Evolutionary conservation across 225 moss, liverwort and hornwort genomes (phyloP).

Genomic region (Marchantia paleacea): DNA sequence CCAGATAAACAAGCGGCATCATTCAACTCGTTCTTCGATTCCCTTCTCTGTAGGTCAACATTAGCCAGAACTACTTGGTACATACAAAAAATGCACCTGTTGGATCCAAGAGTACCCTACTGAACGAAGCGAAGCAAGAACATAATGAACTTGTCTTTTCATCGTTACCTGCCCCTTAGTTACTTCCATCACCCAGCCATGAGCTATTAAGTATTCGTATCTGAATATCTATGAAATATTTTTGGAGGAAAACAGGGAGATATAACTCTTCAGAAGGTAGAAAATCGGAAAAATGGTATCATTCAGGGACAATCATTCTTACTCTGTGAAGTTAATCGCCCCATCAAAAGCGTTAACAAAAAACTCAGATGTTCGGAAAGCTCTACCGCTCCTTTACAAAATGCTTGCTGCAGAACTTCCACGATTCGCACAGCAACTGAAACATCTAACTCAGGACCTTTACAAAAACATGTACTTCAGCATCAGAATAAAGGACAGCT

Average conservation of each 20-base stretch:
- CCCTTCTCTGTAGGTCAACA: not conserved
- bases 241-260: too few relatives aligned
- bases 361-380: constrained; percentile 81
- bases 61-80: not conserved
- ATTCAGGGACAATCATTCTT: not conserved
- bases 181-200: not conserved
- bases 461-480: not conserved
- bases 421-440: constrained; percentile 60
- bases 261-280: too few relatives aligned
- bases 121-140: not conserved
- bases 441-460: constrained; percentile 65
- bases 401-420: constrained; percentile 66
- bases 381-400: constrained; percentile 60
- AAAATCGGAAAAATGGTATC: not conserved
- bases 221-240: not conserved
- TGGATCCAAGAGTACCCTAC: not conserved
- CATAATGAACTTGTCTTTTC: not conserved
- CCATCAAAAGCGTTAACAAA: constrained; percentile 67
- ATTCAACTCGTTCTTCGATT: not conserved
- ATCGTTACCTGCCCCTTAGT: not conserved
- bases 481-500: not conserved
- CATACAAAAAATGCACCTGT: not conserved
- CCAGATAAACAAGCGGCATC: too few relatives aligned
- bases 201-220: too few relatives aligned
- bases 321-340: constrained; percentile 62